A percentile compares a stretch with the other conserved stretches of the same genome.
Conservation (phyloP, 805 yeast species). For the Saturnispora besseyi region DNA sequence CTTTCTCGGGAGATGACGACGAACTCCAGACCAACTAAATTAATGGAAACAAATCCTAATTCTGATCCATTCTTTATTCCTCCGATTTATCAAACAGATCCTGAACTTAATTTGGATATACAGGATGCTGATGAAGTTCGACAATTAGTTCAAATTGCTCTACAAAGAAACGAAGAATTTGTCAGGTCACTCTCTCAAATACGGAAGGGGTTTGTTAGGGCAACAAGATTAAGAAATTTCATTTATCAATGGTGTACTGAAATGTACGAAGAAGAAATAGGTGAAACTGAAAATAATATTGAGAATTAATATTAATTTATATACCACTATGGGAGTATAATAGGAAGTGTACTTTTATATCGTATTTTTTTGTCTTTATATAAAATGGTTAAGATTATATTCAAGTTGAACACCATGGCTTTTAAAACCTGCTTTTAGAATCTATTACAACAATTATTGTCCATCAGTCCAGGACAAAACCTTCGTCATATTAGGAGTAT, state of each 20-base stretch:
- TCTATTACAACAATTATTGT: not conserved
- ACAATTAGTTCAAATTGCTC: constrained; percentile 65
- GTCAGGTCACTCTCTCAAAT: constrained; percentile 68
- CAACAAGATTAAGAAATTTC: constrained; percentile 63
- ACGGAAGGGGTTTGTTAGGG: constrained; percentile 67
- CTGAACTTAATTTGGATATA: constrained; percentile 34
- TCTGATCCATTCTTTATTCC: constrained; percentile 58
- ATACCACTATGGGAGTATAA: not conserved
- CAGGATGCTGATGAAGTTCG: constrained; percentile 62
- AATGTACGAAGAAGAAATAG: constrained; percentile 48
- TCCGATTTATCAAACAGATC: constrained; percentile 42
- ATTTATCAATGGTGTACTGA: constrained; percentile 81
- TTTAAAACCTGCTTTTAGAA: too few relatives aligned
- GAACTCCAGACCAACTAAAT: constrained; percentile 12
- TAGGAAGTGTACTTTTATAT: not conserved
- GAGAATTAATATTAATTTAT: not conserved
- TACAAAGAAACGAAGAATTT: constrained; percentile 82
- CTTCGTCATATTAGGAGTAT: constrained; percentile 7
- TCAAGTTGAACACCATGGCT: too few relatives aligned
- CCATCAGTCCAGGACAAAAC: constrained; percentile 10
- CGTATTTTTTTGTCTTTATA: not conserved
- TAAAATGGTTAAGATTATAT: too few relatives aligned
- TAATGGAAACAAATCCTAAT: constrained; percentile 13
- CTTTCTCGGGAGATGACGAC: constrained; percentile 15
- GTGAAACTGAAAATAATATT: not conserved